phyloP scores from a whole-genome alignment of 306 rosid genomes.

The Herpetospermum pedunculosum region DNA sequence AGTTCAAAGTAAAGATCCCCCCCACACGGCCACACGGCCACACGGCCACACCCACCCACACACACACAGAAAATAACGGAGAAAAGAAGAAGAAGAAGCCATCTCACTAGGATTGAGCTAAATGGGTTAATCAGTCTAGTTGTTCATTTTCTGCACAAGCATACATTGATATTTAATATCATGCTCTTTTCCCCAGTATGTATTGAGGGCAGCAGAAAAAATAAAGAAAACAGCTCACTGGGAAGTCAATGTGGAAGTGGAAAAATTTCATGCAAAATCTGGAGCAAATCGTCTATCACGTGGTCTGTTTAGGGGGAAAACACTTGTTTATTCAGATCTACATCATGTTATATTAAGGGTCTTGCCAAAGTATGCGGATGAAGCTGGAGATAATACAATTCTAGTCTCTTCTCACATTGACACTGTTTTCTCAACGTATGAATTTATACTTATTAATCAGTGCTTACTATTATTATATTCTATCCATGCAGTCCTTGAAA shows the following conservation, averaged over 20 bases:
- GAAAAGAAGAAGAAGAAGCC: neutral
- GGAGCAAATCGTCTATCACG: slow-evolving; percentile 54
- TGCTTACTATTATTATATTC: neutral
- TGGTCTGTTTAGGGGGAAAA: slow-evolving; percentile 70
- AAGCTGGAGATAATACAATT: slow-evolving; percentile 63
- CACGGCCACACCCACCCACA: no score
- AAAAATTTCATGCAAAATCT: slow-evolving; percentile 47
- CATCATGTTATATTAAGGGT: slow-evolving; percentile 56
- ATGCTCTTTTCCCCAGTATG: slow-evolving; percentile 42
- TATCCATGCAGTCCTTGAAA: slow-evolving; percentile 11
- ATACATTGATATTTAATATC: neutral
- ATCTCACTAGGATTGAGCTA: neutral
- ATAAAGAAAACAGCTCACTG: slow-evolving; percentile 77
- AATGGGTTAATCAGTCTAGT: neutral
- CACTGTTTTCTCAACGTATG: slow-evolving; percentile 81
- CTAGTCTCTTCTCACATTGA: slow-evolving; percentile 94
- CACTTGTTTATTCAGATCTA: slow-evolving; percentile 79
- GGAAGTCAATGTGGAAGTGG: slow-evolving; percentile 98
- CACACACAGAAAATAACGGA: no score
- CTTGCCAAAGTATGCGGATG: slow-evolving; percentile 60
- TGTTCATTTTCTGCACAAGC: neutral
- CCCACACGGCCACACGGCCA: no score
- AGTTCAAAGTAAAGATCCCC: no score
- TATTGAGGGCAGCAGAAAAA: slow-evolving; percentile 46
- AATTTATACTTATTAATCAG: neutral